Evolutionary conservation across 1,284 basidiomycete genomes (phyloP).

Genomic region (Puccinia triticina): DNA sequence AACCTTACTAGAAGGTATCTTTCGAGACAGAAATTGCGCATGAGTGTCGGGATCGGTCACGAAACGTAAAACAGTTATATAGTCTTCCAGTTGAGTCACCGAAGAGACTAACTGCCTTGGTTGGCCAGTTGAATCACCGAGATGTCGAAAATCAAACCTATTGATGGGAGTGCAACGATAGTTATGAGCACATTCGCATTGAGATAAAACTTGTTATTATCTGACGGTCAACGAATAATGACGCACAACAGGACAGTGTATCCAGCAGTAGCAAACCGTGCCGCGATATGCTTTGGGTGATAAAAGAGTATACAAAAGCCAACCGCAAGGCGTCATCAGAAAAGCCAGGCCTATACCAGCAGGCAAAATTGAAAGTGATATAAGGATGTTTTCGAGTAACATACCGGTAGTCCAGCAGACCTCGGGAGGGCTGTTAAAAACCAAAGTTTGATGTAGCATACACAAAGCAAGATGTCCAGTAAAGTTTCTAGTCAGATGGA

Average conservation of each 20-base stretch:
- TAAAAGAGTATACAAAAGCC: not conserved
- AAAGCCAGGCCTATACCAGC: not conserved
- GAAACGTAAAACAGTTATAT: conserved; percentile 32
- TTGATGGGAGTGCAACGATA: not conserved
- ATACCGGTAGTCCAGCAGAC: conserved; percentile 42
- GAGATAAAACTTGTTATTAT: not conserved
- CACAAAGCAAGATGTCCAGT: not conserved
- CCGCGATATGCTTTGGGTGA: conserved; percentile 24
- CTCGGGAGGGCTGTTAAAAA: conserved; percentile 25
- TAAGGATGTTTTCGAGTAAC: not conserved
- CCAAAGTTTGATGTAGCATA: not conserved
- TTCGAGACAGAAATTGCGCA: not conserved
- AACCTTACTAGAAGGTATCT: conserved; percentile 6
- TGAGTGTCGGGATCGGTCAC: conserved; percentile 24
- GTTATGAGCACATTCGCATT: not conserved
- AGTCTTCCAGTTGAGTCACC: conserved; percentile 28
- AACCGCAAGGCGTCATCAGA: not conserved
- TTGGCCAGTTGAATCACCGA: conserved; percentile 32
- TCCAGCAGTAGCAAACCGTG: conserved; percentile 23
- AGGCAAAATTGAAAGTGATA: not conserved
- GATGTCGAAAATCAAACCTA: conserved; percentile 42
- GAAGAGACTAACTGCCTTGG: conserved; percentile 31
- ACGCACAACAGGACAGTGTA: conserved; percentile 42
- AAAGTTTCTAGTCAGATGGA: not conserved
- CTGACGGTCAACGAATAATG: not conserved